Percentiles rank a stretch among this genome's conserved stretches.
phyloP scores from a whole-genome alignment of 495 filamentous ascomycete species.

The Aspergillus sclerotiicarbonarius region DNA sequence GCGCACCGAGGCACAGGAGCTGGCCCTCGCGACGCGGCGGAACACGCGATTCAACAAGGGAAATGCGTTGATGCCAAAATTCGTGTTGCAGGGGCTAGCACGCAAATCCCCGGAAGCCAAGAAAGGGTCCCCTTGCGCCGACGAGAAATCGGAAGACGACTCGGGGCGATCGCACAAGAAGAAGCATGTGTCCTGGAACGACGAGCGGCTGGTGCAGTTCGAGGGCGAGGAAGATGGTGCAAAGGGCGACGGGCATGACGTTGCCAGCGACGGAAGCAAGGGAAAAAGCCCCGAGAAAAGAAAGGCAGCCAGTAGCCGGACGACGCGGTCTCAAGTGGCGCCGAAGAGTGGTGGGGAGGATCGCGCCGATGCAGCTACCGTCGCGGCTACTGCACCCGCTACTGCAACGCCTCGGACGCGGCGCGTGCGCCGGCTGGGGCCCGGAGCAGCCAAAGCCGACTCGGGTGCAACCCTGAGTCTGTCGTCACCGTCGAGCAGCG shows the following conservation, averaged over 20 bases:
- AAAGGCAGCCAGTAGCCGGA: conserved; percentile 26
- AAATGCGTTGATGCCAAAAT: conserved; percentile 45
- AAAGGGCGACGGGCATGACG: conserved; percentile 17
- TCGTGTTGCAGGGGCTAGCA: conserved; percentile 43
- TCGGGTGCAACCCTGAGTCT: conserved; percentile 11
- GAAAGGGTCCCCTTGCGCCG: conserved; percentile 3
- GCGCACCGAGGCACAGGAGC: conserved; percentile 56
- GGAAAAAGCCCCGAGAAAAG: conserved; percentile 23
- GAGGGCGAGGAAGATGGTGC: conserved; percentile 25
- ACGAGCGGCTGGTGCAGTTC: conserved; percentile 38
- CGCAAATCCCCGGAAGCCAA: conserved; percentile 16
- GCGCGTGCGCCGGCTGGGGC: conserved; percentile 36
- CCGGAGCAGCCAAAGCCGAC: conserved; percentile 19
- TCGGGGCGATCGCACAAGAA: conserved; percentile 9
- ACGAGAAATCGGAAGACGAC: conserved; percentile 7
- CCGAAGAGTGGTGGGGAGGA: conserved; percentile 22
- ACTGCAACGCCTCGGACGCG: conserved; percentile 34
- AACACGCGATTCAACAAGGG: conserved; percentile 62
- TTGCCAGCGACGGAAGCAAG: conserved; percentile 12
- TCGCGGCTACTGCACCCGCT: conserved; percentile 22
- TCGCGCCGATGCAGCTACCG: conserved; percentile 15
- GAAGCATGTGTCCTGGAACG: conserved; percentile 46
- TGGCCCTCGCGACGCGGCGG: conserved; percentile 50
- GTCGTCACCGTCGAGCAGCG: conserved; percentile 11
- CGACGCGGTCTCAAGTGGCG: conserved; percentile 23